Evolutionary conservation across 1,284 basidiomycete species (phyloP).

Genomic region (Rhodotorula sp.): DNA sequence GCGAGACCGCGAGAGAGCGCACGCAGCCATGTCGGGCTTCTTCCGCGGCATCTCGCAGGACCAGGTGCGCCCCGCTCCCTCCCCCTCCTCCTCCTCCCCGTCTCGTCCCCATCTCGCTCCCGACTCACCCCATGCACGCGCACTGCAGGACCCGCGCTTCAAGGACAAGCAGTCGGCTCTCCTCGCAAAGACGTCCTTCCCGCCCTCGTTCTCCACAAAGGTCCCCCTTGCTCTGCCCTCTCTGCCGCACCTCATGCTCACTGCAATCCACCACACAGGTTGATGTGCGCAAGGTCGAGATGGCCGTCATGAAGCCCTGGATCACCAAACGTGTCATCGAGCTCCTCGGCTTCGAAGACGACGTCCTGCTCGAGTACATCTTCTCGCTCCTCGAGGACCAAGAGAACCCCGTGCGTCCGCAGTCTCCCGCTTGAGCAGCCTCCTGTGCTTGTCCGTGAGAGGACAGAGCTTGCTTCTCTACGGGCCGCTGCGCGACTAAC

Average conservation of each 20-base stretch:
- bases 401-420: constrained; percentile 67
- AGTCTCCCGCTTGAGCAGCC: not conserved
- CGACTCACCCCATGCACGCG: not conserved
- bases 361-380: constrained; percentile 94
- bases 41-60: not conserved
- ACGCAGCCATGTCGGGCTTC: not conserved
- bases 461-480: not conserved
- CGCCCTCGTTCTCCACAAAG: constrained; percentile 83
- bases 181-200: constrained; percentile 86
- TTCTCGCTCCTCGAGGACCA: constrained; percentile 88
- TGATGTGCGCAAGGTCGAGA: constrained; percentile 38
- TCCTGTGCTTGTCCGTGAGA: fast-evolving
- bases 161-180: constrained; percentile 91
- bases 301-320: constrained; percentile 87
- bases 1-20: too few relatives aligned
- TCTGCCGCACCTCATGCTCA: constrained; percentile 2
- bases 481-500: not conserved
- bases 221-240: constrained; percentile 47
- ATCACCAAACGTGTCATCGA: constrained; percentile 86
- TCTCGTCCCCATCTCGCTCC: not conserved
- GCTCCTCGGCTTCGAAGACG: constrained; percentile 91
- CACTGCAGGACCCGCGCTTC: constrained; percentile 62
- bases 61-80: not conserved
- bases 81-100: not conserved
- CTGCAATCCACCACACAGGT: not conserved